Evolutionary conservation across 1,284 basidiomycete species (phyloP).

Genomic region (Malassezia furfur): DNA sequence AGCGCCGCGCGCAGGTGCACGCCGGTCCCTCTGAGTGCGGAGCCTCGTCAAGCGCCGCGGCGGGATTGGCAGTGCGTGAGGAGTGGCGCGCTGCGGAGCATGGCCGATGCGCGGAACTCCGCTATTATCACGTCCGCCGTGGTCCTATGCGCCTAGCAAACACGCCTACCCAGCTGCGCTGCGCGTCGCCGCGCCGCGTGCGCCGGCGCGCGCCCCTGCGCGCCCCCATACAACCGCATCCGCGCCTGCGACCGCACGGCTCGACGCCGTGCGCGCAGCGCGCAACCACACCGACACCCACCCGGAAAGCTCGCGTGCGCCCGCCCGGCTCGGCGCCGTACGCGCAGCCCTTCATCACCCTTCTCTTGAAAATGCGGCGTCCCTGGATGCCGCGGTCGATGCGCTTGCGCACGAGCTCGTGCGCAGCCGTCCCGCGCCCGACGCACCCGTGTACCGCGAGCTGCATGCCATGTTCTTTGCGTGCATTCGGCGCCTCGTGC

Average conservation of each 20-base stretch:
- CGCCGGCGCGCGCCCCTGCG: not conserved
- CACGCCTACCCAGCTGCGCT: not conserved
- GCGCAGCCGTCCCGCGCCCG: not conserved
- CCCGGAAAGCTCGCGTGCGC: not conserved
- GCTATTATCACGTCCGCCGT: constrained; percentile 8
- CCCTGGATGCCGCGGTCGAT: not conserved
- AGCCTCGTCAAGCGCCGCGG: not conserved
- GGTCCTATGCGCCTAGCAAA: constrained; percentile 3
- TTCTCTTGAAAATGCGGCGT: not conserved
- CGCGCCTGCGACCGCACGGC: too few species aligned
- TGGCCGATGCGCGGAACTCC: constrained; percentile 12
- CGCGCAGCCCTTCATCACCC: not conserved
- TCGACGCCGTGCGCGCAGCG: too few species aligned
- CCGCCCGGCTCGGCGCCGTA: not conserved
- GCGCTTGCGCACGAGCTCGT: not conserved
- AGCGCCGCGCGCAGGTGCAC: not conserved
- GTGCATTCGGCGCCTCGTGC: not conserved
- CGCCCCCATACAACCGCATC: too few species aligned
- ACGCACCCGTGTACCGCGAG: not conserved
- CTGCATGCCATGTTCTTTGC: not conserved
- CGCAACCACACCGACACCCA: too few species aligned
- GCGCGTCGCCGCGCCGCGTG: not conserved
- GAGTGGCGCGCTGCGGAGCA: constrained; percentile 3
- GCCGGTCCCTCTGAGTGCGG: not conserved
- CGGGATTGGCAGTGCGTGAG: constrained; percentile 5